Conservation (phyloP, 108 stramenopile species). For the Nitzschia sp. region DNA sequence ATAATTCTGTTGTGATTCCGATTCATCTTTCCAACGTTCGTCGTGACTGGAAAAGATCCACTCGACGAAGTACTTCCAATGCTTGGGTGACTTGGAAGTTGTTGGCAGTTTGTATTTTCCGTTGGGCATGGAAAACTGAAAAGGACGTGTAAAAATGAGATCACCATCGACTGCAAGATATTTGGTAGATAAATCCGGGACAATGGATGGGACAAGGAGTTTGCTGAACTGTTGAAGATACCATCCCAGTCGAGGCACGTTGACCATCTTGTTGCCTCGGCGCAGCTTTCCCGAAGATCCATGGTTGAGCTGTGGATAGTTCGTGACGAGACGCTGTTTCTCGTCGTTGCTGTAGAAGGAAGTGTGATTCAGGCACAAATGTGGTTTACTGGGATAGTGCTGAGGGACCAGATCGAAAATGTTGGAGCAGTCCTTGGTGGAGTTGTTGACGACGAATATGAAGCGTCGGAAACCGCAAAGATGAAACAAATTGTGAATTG, state of each 20-base stretch:
- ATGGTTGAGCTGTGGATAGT: conserved; percentile 3
- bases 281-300: conserved; percentile 9
- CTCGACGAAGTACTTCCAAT: conserved; percentile 21
- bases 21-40: not conserved
- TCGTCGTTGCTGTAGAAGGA: conserved; percentile 7
- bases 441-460: conserved; percentile 18
- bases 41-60: conserved; percentile 9
- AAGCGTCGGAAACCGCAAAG: conserved; percentile 21
- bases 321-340: not conserved
- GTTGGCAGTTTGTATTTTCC: conserved; percentile 12
- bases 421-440: not conserved
- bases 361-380: conserved; percentile 9
- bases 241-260: conserved; percentile 14
- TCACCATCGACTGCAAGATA: conserved; percentile 20
- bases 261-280: conserved; percentile 7
- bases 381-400: conserved; percentile 10
- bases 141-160: conserved; percentile 15
- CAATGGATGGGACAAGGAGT: conserved; percentile 6
- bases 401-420: conserved; percentile 19
- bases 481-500: conserved; percentile 22
- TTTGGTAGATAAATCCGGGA: conserved; percentile 15
- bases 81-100: conserved; percentile 10
- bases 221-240: conserved; percentile 25
- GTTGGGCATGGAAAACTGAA: conserved; percentile 1
- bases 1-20: conserved; percentile 5